Base-by-base conservation (phyloP, 257 asterid species). In the Jacaranda mimosifolia region DNA sequence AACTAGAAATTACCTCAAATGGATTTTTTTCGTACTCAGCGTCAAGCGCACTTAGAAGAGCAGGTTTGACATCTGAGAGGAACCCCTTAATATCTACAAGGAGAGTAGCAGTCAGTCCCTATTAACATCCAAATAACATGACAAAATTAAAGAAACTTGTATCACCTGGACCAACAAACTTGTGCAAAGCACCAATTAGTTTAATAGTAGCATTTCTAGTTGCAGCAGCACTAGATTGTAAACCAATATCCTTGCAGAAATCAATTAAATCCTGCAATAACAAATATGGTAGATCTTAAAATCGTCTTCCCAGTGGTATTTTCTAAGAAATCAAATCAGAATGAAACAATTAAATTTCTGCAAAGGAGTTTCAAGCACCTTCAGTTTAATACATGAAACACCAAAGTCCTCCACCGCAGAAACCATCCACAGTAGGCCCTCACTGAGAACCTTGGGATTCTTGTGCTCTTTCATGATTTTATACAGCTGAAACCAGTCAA, bases 151-250 rank as follows among this genome's bases (percentile, higher is more conserved):
- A 83, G 53, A 64, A 68, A 77, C 86, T 81, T 68, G 73, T 35
- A 70, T 86, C 76, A 96, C 98, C 99, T 90, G 99, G 97, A 68
- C 99, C 99, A 62, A 96, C 95, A 94, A 91, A 96, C 90, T 92
- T 93, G 89, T 96, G 99, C 75, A 96, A 83, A 69, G 71, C 83
- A 63, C 99, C 99, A 76, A 93, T 85, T 64, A 96, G 95, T 83
- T 92, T 96, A 79, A 92, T 91, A 2, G 99, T 92, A 59, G 98
- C 84, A 83, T 96, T 96, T 87, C 99, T 89, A 26, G 99, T 91
- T 70, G 96, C 97, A 73, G 99, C 94, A 80, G 99, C 97, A 83
- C 99, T 96, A 76, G 99, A 96, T 77, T 93, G 98, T 77, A 96
- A 86, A 39, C 99, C 99, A 80, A 75, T 86, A 78, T 96, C 99